Base-by-base conservation (phyloP, 768 basidiomycete genomes). In the Naganishia friedmannii region DNA sequence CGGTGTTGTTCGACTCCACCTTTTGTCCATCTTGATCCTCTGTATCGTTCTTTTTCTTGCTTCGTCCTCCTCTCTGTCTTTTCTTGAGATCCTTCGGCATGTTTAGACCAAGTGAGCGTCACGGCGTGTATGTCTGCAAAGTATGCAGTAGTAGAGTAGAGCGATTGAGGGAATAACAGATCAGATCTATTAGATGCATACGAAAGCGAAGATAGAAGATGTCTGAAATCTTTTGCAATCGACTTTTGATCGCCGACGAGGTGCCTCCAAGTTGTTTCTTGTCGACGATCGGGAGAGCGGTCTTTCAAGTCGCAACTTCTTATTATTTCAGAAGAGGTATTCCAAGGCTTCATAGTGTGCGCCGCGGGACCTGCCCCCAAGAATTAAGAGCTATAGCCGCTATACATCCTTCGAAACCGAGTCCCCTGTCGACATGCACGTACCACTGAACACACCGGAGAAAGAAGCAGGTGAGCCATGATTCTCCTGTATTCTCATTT, bases 81-180 rank as follows among this genome's bases (percentile, higher is more conserved):
- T 79, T 72, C 56, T 69, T 58, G 45, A 79, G 76, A 70, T 81
- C 80, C 69, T 78, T 79, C n/a, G 79, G 78, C 79, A 80, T 81
- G 3, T 37, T n/a, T n/a, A n/a, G n/a, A n/a, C 3, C 28, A 23
- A 12, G 19, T 37, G 23, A 34, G 13, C n/a, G 65, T 31, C 21
- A 42, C 34, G 34, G 10, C 26, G 39, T 10, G 9, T 8, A 42
- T 8, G 42, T 42, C 12, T 37, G 34, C 6, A 42, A 15, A 17
- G 15, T 42, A 17, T 8, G 15, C 42, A 13, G 42, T 42, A 10
- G 42, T 42, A 42, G 34, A 10, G 42, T 42, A 42, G 34, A 37
- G 34, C 4, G 34, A 37, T 8, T 13, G 31, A 28, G 65, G 42
- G 21, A 23, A 37, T 9, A 9, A 2, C 29, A 58, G 8, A 21